Conservation (phyloP, 2,329 filamentous ascomycete genomes). For the Monilinia polystroma region DNA sequence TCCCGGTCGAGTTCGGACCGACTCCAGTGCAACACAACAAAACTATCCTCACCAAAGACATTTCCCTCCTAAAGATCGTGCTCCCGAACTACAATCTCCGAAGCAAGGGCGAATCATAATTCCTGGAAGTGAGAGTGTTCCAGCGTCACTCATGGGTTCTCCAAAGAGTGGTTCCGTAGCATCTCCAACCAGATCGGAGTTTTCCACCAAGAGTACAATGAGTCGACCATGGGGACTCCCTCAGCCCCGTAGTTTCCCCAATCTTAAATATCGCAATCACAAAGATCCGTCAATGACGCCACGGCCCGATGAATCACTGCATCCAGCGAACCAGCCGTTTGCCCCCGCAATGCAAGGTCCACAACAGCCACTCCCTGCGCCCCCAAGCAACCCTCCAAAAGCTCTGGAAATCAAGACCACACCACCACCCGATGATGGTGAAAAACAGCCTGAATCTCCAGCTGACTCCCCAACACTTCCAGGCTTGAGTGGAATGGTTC, state of each 20-base stretch:
- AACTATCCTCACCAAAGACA: constrained; percentile 51
- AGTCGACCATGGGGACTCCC: constrained; percentile 19
- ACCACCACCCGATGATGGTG: constrained; percentile 15
- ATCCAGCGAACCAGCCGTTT: constrained; percentile 33
- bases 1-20: constrained; percentile 46
- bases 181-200: constrained; percentile 25
- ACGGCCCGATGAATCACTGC: constrained; percentile 37
- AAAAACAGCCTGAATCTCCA: constrained; percentile 23
- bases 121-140: constrained; percentile 27
- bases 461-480: constrained; percentile 74
- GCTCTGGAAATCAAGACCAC: constrained; percentile 20
- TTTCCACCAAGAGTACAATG: constrained; percentile 22
- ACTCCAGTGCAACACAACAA: constrained; percentile 47
- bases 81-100: constrained; percentile 26
- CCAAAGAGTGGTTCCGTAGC: constrained; percentile 28
- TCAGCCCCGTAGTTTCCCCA: constrained; percentile 31
- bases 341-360: neutral
- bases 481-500: constrained; percentile 78
- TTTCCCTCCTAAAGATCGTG: constrained; percentile 35
- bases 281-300: constrained; percentile 32
- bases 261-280: constrained; percentile 32
- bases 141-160: constrained; percentile 36
- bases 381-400: neutral
- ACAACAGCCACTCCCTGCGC: constrained; percentile 12
- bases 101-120: constrained; percentile 24